Conservation (phyloP, 352 stramenopile species). For the Phytophthora tubulina region DNA sequence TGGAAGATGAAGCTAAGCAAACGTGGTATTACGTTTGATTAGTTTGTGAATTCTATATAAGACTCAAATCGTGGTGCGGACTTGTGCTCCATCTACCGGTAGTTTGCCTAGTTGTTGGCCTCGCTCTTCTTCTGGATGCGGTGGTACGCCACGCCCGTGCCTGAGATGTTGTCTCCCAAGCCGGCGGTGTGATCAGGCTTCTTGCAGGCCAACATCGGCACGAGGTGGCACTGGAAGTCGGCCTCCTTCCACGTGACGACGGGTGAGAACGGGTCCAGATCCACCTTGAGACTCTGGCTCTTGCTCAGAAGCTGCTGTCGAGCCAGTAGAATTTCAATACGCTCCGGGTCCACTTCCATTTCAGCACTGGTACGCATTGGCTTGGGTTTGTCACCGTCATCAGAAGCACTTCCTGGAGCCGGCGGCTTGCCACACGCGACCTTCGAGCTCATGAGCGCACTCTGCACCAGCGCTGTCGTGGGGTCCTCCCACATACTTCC, state of each 20-base stretch:
- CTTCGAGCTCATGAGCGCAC: conserved; percentile 85
- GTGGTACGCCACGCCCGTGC: conserved; percentile 86
- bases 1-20: conserved; percentile 18
- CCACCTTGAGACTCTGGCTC: conserved; percentile 59
- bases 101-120: conserved; percentile 23
- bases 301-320: conserved; percentile 68
- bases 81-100: conserved; percentile 16
- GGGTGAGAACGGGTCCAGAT: conserved; percentile 74
- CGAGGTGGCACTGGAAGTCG: conserved; percentile 80
- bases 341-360: conserved; percentile 80
- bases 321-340: conserved; percentile 71
- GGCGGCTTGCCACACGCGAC: conserved; percentile 76
- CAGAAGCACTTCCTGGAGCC: conserved; percentile 31
- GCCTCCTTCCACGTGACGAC: conserved; percentile 76
- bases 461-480: conserved; percentile 76
- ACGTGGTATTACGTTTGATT: conserved; percentile 18
- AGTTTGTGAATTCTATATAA: conserved; percentile 37
- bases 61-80: conserved; percentile 19
- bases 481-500: conserved; percentile 75
- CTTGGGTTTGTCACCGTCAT: conserved; percentile 26
- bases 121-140: conserved; percentile 56
- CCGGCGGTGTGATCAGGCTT: conserved; percentile 84
- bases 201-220: conserved; percentile 87
- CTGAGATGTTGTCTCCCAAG: conserved; percentile 89
- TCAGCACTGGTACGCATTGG: conserved; percentile 63